A percentile compares a stretch with the other conserved stretches of the same genome.
These are phyloP conservation scores for Synura sp. DNA, from an alignment of 352 stramenopile species.

Conservation along the genomic window DNA sequence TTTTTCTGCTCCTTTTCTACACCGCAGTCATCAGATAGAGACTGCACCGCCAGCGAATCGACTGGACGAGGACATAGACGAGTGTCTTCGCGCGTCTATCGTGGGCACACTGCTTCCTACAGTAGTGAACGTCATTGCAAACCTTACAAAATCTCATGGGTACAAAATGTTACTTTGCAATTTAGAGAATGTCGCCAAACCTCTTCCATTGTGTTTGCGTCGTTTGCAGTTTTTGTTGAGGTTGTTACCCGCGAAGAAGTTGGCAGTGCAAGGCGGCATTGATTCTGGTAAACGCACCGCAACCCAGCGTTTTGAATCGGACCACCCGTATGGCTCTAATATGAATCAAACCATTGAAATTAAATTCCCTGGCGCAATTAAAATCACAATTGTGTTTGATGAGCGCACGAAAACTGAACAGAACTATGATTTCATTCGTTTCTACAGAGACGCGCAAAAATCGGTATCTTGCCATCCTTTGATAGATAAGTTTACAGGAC, in stretches of 20 bases:
- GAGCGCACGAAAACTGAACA: slow-evolving; percentile 65
- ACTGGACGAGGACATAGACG: neutral
- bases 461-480: neutral
- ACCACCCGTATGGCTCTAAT: slow-evolving; percentile 71
- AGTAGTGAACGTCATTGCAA: no score
- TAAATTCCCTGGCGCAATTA: slow-evolving; percentile 62
- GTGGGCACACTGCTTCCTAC: neutral
- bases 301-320: slow-evolving; percentile 63
- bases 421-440: slow-evolving; percentile 79
- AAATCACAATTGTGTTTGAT: slow-evolving; percentile 73
- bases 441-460: slow-evolving; percentile 60
- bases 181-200: no score
- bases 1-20: no score
- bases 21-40: no score
- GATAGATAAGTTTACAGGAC: slow-evolving; percentile 48
- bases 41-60: no score
- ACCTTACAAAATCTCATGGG: no score
- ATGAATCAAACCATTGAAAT: slow-evolving; percentile 65
- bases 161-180: no score
- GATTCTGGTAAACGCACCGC: slow-evolving; percentile 45
- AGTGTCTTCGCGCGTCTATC: neutral
- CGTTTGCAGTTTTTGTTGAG: no score
- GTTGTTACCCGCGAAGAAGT: no score
- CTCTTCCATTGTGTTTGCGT: no score
- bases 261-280: neutral